These are phyloP conservation scores for barrel medic (Medicago truncatula) DNA, from an alignment of 306 rosid species.

Conservation along the genomic window MtrunA17r5.0-ANR NC_053042.1:26956501-26957000, in stretches of 20 bases:
- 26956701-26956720: background rate
- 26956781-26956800: constrained; percentile 83
- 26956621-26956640: too few species aligned
- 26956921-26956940: constrained; percentile 48
- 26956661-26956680: too few species aligned
- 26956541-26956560: too few species aligned
- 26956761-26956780: background rate
- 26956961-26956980: constrained; percentile 67
- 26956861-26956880: constrained; percentile 67
- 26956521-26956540: too few species aligned
- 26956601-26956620: too few species aligned
- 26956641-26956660: too few species aligned
- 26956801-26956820: constrained; percentile 65
- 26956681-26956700: background rate
- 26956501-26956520: too few species aligned
- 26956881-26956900: constrained; percentile 56
- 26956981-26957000: constrained; percentile 52
- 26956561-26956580: too few species aligned
- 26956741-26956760: background rate
- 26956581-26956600: too few species aligned
- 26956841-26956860: constrained; percentile 51
- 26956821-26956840: constrained; percentile 57
- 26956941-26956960: constrained; percentile 51
- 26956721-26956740: background rate
- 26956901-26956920: constrained; percentile 67